Base-by-base conservation (phyloP, 1,284 basidiomycete species). In the Ceratobasidium sp. region DNA sequence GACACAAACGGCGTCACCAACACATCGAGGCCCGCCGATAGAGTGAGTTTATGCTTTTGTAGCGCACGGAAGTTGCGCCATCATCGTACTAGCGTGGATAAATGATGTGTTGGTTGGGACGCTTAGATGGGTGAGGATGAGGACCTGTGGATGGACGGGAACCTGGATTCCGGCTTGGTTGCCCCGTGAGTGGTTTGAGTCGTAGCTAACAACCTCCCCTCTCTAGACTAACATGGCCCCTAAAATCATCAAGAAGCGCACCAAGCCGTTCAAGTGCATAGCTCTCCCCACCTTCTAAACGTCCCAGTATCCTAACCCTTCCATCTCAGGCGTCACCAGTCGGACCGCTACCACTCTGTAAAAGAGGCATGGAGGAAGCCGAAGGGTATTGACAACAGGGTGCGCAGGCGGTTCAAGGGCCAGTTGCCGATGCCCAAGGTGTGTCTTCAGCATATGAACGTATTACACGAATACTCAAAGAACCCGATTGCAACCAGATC, bases 301-400 rank as follows among this genome's bases (percentile, higher is more conserved):
- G 53, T 65, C 22, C 66, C 61, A 48, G 75, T 72, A 75, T 29
- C 27, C 76, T 81, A 49, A 62, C 76, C 77, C 77, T 77, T 48
- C n/a, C 65, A 77, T 69, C 69, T 75, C 82, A 95, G 93, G 88
- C 94, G 96, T 84, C 96, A 98, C 85, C 96, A 98, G 86, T 96
- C 94, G 74, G 96, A 98, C 87, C 92, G 96, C 83, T 98, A 97
- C 87, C 89, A 93, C 83, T 86, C 91, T 79, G 95, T 98, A 79
- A 96, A 96, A 88, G 95, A 96, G 88, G 87, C 93, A 88, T 98
- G 96, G 96, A 89, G 96, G 84, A 98, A 97, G 87, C 95, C 95
- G 79, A 97, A 96, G 89, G 92, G 94, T 93, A 96, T 96, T 81
- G 95, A 96, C 83, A 96, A 96, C 89, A 90, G 95, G 82, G 93